phyloP scores from a whole-genome alignment of 345 rosid genomes.

The Lagerstroemia speciosa region DNA sequence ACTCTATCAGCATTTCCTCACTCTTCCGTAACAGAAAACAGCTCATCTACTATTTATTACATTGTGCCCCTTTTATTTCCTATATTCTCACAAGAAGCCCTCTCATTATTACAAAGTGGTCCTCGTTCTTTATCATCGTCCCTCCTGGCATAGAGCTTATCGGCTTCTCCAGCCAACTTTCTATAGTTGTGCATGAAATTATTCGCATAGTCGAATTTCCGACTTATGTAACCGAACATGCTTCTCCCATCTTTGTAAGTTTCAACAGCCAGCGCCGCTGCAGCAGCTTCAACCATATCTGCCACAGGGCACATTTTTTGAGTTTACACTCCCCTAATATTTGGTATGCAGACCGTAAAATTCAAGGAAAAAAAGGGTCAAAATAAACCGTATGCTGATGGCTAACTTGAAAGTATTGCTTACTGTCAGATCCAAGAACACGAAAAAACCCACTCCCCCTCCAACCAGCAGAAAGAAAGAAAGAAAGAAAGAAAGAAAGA shows the following conservation, averaged over 20 bases:
- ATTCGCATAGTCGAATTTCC: neutral
- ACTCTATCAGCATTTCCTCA: too few species aligned
- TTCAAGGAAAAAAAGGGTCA: too few species aligned
- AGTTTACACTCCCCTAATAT: neutral
- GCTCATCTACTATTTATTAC: too few species aligned
- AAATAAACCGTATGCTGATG: neutral
- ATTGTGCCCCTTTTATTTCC: too few species aligned
- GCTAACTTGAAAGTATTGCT: too few species aligned
- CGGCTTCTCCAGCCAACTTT: neutral
- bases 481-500: neutral
- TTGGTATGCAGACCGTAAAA: too few species aligned
- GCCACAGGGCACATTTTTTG: neutral
- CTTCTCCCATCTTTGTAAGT: slow-evolving; percentile 7
- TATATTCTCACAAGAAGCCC: too few species aligned
- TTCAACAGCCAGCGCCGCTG: slow-evolving; percentile 8
- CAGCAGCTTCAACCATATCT: slow-evolving; percentile 12
- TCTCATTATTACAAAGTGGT: too few species aligned
- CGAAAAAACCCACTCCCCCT: neutral
- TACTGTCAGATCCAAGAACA: neutral
- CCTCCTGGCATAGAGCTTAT: slow-evolving; percentile 12
- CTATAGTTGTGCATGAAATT: slow-evolving; percentile 1
- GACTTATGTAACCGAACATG: neutral
- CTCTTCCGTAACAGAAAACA: too few species aligned
- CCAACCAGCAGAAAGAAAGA: neutral
- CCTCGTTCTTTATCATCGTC: too few species aligned